These are phyloP conservation scores for Graphiopsis chlorocephala DNA, from an alignment of 2,329 filamentous ascomycete species.

Conservation along the genomic window DNA sequence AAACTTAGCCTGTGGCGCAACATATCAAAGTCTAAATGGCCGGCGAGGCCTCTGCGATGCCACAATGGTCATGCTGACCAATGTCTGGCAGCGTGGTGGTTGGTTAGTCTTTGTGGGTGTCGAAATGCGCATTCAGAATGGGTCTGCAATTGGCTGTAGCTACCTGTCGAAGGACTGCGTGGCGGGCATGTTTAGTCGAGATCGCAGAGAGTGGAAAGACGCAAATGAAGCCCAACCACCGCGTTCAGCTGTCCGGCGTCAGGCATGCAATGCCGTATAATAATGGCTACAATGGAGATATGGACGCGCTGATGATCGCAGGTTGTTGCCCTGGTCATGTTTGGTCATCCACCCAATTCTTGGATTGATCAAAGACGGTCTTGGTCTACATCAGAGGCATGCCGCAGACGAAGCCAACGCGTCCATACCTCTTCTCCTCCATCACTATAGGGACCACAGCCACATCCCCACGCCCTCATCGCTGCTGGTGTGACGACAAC, in stretches of 20 bases:
- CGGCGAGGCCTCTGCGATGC: neutral
- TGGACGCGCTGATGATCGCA: neutral
- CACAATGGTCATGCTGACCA: neutral
- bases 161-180: neutral
- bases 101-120: neutral
- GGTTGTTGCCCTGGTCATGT: neutral
- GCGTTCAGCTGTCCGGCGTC: neutral
- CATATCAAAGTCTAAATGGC: neutral
- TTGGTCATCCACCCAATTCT: neutral
- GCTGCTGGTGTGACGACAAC: neutral
- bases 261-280: neutral
- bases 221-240: neutral
- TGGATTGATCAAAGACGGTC: neutral
- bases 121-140: neutral
- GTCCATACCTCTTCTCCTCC: neutral
- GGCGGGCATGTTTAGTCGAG: neutral
- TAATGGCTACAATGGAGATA: neutral
- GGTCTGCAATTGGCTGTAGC: neutral
- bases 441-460: neutral
- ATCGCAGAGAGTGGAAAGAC: neutral
- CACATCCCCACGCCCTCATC: neutral
- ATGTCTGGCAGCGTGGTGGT: neutral
- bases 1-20: neutral
- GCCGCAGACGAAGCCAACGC: neutral
- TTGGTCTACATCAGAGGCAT: neutral